A percentile compares a stretch with the other conserved stretches of the same genome.
Evolutionary conservation across 1,284 basidiomycete species (phyloP).

Genomic region (Puccinia novopanici): DNA sequence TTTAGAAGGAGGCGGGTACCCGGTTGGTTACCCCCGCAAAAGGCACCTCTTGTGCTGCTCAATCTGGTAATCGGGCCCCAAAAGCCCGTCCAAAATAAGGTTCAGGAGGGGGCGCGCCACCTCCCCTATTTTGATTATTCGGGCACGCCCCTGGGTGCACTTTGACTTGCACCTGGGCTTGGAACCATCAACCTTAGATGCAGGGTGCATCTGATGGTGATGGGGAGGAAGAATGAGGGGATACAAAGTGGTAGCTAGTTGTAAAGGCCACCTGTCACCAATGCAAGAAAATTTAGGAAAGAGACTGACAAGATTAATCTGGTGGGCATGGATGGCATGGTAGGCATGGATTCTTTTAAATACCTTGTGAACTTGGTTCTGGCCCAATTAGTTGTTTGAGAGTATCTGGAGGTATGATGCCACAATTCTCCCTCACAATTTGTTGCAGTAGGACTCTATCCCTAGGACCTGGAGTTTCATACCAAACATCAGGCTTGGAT

Average conservation of each 20-base stretch:
- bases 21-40: no score
- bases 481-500: no score
- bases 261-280: constrained; percentile 66
- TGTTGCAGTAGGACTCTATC: constrained; percentile 91
- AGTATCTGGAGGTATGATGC: constrained; percentile 69
- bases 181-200: constrained; percentile 70
- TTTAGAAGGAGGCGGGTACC: no score
- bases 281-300: not conserved
- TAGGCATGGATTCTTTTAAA: constrained; percentile 83
- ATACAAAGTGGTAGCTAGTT: constrained; percentile 69
- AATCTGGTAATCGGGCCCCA: no score
- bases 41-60: no score
- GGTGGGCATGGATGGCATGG: no score
- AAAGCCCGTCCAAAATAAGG: no score
- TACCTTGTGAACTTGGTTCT: constrained; percentile 69
- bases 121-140: no score
- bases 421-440: constrained; percentile 82
- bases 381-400: constrained; percentile 79
- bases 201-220: constrained; percentile 71
- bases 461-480: constrained; percentile 55
- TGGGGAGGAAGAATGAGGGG: constrained; percentile 65
- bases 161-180: no score
- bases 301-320: constrained; percentile 73
- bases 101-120: no score
- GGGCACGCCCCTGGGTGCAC: no score